Evolutionary conservation across 331 rosid genomes (phyloP), one percentile per base, ranked within the genome.

Genomic region (Acacia pycnantha): DNA sequence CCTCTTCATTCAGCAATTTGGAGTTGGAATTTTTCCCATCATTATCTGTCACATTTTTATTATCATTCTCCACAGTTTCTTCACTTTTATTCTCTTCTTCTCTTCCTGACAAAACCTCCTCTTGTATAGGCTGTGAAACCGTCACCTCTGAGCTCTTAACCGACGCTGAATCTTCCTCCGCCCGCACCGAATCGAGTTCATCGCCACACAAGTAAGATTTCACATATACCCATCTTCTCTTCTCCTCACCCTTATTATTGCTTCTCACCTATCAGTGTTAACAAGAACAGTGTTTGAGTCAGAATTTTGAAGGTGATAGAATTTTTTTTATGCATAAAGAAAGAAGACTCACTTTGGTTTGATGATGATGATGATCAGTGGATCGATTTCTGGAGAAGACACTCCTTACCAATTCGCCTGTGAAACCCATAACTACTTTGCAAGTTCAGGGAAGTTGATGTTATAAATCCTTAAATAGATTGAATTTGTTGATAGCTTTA

Each of bases 151-250:
- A 91, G 83, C 94, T 89, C 85, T 82, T 87, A 73, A 88, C 61
- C 37, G 95, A 94, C 47, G 83, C 94, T 12, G 97, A 90, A 82
- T 93, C 97, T 70, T 91, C 87, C 82, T 90, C 93, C 11, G 89
- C 95, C 65, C 83, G 80, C 10, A 91, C 91, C 72, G 97, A 95
- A 80, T 88, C 90, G 84, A 88, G 84, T 73, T 95, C 97, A 69
- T 93, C 92, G 4, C 98, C 97, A 72, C 98, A 95, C 21, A 95
- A 84, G 80, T 95, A 95, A 74, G 97, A 87, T 79, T 91, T 95
- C 48, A 91, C 95, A 15, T 93, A 87, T 70, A 85, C 78, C 98
- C 97, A 93, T 84, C 91, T 88, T 86, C 83, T 88, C 87, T 86
- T 88, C 78, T 91, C 97, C 54, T 62, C 85, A 22, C 69, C 53